Conservation (phyloP, 129 eudicot species). For the Heracleum sosnowskyi region DNA sequence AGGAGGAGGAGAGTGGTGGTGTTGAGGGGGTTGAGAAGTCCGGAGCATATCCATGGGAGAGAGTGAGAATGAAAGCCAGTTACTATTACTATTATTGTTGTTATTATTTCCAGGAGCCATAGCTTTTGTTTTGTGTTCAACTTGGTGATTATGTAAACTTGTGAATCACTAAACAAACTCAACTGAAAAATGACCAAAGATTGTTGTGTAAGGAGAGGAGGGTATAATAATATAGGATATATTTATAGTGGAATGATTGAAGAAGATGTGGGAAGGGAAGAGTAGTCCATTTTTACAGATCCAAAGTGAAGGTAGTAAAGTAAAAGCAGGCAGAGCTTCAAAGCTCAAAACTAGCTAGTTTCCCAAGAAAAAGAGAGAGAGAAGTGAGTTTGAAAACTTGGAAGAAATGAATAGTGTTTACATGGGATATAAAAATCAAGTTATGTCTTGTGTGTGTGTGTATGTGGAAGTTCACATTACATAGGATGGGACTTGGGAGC, state of each 20-base stretch:
- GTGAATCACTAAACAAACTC: neutral
- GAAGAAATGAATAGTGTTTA: neutral
- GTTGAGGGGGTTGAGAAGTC: constrained; percentile 18
- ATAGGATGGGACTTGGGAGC: neutral
- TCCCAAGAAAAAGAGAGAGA: constrained; percentile 42
- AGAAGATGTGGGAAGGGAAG: neutral
- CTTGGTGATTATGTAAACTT: neutral
- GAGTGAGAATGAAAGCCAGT: constrained; percentile 60
- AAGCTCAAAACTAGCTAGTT: neutral
- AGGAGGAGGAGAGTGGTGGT: constrained; percentile 26
- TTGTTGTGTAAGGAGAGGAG: neutral
- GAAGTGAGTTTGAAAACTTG: constrained; percentile 8
- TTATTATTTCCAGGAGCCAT: constrained; percentile 65
- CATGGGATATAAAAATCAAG: neutral
- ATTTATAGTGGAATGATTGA: neutral
- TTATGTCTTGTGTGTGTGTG: neutral
- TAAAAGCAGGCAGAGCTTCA: constrained; percentile 2
- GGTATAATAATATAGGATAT: too few species aligned
- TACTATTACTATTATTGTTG: neutral
- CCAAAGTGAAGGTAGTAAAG: neutral
- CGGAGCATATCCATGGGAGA: constrained; percentile 65
- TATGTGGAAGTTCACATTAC: neutral
- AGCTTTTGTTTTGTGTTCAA: neutral
- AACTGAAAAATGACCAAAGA: neutral
- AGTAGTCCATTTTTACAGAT: neutral